Base-by-base conservation (phyloP, 495 filamentous ascomycete species). In the Hypomontagnella monticulosa region DNA sequence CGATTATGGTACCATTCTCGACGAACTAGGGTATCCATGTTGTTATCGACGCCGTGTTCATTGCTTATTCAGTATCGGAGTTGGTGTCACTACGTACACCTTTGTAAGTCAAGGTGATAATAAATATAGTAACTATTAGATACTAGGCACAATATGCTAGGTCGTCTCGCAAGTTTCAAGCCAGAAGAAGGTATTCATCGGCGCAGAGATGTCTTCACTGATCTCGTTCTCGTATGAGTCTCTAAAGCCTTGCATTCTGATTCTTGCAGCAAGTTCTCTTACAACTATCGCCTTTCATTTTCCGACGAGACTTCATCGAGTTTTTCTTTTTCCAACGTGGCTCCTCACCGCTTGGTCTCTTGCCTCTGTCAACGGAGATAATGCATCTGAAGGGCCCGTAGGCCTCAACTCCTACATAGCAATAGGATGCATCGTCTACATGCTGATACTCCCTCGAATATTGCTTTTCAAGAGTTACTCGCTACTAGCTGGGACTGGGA, bases 401-500 rank as follows among this genome's bases (percentile, higher is more conserved):
- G 40, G 32, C 12, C 56, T 59, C 3, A 46, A 51, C 37, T 59
- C 37, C 15, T 51, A 59, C 27, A 59, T 46, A 8, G 56, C 37
- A 11, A 51, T 59, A 51, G 50, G 44, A 36, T 59, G 56, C 18
- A 51, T 59, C 11, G 43, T 50, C 20, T 50, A 50, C 20, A 43
- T 59, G 44, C 30, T 59, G 5, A 41, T 36, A 34, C 56, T 59
- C 20, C 46, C 46, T 34, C 20, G 20, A 23, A 59, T 59, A 1
- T 34, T 59, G 18, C 34, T 42, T 20, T 23, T 51, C 36, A 15
- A 51, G 20, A 42, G 33, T 7, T 36, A 36, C n/a, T 42, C 56
- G 14, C 19, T 58, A 9, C 30, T 49, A 40, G 14, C 16, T 4
- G 16, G n/a, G 33, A 4, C 7, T 2, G 6, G 4, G 16, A 34